A percentile compares a stretch with the other conserved stretches of the same genome.
Conservation (phyloP, 768 basidiomycete genomes). For the Mrakia frigida region DNA sequence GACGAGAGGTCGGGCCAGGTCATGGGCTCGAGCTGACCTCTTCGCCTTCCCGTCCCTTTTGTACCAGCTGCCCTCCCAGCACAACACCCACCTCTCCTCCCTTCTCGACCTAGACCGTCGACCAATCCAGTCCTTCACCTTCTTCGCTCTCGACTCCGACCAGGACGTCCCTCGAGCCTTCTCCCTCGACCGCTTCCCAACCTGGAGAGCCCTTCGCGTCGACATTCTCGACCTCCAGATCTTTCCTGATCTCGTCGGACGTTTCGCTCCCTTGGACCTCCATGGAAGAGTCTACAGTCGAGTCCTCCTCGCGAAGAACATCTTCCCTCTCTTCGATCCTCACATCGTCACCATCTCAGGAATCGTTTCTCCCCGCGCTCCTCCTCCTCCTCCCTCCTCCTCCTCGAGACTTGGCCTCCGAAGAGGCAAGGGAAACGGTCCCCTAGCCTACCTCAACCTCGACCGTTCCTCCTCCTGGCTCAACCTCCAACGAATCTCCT, state of each 20-base stretch:
- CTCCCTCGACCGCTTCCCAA: neutral
- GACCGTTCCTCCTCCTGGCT: neutral
- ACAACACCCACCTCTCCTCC: neutral
- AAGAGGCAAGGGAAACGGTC: too few species aligned
- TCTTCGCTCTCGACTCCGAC: neutral
- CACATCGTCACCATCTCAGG: neutral
- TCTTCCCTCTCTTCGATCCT: neutral
- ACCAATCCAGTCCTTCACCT: neutral
- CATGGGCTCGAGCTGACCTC: too few species aligned
- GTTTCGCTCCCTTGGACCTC: neutral
- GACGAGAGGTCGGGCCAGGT: neutral
- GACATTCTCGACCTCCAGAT: neutral
- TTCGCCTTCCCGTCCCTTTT: neutral
- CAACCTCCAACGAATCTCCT: neutral
- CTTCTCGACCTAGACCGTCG: neutral
- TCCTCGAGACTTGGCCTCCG: neutral
- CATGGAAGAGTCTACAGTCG: neutral
- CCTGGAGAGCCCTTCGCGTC: neutral
- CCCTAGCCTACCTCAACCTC: neutral
- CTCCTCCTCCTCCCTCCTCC: neutral
- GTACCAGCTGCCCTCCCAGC: neutral
- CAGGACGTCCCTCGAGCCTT: neutral
- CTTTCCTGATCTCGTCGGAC: neutral
- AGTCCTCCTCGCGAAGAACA: neutral
- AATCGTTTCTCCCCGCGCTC: neutral